Evolutionary conservation across 108 stramenopile species (phyloP).

Genomic region (Fragilaria radians): DNA sequence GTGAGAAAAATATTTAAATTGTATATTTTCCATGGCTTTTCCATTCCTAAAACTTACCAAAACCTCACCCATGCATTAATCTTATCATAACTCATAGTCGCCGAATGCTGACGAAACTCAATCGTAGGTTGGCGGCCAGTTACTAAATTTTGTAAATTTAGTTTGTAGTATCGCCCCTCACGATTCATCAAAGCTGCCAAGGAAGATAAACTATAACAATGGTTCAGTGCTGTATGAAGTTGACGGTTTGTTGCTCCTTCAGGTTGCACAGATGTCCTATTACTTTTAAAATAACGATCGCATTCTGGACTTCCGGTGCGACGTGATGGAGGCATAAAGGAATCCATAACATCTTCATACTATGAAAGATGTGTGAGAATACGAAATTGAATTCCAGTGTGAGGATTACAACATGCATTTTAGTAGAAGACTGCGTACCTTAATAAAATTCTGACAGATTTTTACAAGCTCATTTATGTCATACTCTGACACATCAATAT

Average conservation of each 20-base stretch:
- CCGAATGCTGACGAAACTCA: conserved; percentile 65
- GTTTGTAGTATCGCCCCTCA: conserved; percentile 39
- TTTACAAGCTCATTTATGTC: conserved; percentile 35
- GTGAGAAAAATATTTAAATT: no score
- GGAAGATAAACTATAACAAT: conserved; percentile 19
- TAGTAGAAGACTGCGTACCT: conserved; percentile 11
- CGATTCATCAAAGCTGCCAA: conserved; percentile 34
- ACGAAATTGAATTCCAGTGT: no score
- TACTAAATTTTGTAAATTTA: conserved; percentile 51
- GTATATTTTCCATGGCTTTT: no score
- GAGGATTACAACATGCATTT: no score
- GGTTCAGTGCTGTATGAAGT: conserved; percentile 18
- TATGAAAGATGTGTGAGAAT: no score
- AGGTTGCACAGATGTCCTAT: conserved; percentile 18
- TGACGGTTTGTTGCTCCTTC: conserved; percentile 18
- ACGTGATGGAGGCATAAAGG: conserved; percentile 49
- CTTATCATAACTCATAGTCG: conserved; percentile 34
- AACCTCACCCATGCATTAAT: conserved; percentile 54
- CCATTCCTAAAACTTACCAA: conserved; percentile 16
- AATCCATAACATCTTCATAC: conserved; percentile 57
- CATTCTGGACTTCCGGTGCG: conserved; percentile 23
- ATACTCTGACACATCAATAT: conserved; percentile 36
- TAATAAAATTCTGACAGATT: conserved; percentile 57
- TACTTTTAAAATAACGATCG: conserved; percentile 34
- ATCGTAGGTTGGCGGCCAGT: conserved; percentile 39